Conservation (phyloP, 768 basidiomycete species). For the Paxillus involutus region DNA sequence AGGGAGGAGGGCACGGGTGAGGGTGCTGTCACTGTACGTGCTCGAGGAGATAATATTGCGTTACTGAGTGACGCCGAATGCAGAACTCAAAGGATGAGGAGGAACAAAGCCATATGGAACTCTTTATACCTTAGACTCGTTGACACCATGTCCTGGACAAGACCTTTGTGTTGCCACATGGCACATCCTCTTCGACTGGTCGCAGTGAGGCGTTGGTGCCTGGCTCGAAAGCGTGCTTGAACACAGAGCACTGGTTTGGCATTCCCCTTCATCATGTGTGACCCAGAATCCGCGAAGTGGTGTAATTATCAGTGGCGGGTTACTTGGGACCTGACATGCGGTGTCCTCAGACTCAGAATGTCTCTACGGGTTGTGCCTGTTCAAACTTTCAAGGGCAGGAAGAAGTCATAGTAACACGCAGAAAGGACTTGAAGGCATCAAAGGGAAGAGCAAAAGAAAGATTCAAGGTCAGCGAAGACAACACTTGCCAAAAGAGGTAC, state of each 20-base stretch:
- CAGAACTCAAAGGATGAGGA: background rate
- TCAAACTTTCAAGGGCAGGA: background rate
- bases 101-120: background rate
- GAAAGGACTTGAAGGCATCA: background rate
- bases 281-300: background rate
- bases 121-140: constrained; percentile 1
- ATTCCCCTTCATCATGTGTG: constrained; percentile 2
- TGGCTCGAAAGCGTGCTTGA: background rate
- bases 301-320: background rate
- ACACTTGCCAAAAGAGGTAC: constrained; percentile 7
- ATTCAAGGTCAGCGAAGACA: constrained; percentile 8
- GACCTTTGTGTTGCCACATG: background rate
- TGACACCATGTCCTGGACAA: background rate
- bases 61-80: background rate
- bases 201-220: background rate
- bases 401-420: no score
- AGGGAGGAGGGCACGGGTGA: background rate
- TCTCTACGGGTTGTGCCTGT: background rate
- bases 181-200: background rate
- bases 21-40: background rate
- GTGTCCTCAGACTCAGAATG: background rate
- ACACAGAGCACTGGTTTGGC: constrained; percentile 3
- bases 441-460: constrained; percentile 4
- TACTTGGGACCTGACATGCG: background rate
- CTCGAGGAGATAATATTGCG: background rate